phyloP scores from a whole-genome alignment of 2,329 filamentous ascomycete genomes.

The Endocalyx cinctus region DNA sequence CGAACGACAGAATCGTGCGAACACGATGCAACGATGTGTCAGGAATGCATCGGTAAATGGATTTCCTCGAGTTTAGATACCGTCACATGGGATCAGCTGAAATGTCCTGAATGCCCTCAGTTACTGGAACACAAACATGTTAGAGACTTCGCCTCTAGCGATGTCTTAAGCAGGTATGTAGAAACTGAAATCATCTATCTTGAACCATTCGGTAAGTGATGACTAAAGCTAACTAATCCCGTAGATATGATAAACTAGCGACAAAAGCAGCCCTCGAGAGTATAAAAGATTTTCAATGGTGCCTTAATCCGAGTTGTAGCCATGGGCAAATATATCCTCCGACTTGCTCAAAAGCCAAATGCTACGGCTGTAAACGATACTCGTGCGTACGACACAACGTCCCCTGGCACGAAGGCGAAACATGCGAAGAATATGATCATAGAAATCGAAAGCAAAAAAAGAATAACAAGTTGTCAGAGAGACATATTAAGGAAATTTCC shows the following conservation, averaged over 20 bases:
- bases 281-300: constrained; percentile 32
- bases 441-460: constrained; percentile 22
- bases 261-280: constrained; percentile 25
- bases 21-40: constrained; percentile 26
- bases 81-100: constrained; percentile 27
- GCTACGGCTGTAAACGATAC: constrained; percentile 24
- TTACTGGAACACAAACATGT: constrained; percentile 27
- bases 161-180: constrained; percentile 21
- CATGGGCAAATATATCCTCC: constrained; percentile 33
- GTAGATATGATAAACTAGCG: constrained; percentile 29
- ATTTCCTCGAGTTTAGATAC: constrained; percentile 26
- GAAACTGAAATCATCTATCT: background rate
- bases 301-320: constrained; percentile 29
- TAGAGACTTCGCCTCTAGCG: constrained; percentile 18
- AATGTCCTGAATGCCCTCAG: constrained; percentile 31
- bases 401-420: constrained; percentile 33
- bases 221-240: constrained; percentile 1
- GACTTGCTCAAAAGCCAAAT: constrained; percentile 28
- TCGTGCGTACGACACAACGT: constrained; percentile 32
- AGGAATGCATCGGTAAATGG: constrained; percentile 30
- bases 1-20: constrained; percentile 23
- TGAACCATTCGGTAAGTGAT: too few relatives aligned
- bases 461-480: constrained; percentile 30
- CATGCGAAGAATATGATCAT: constrained; percentile 32
- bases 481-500: constrained; percentile 26